Conservation (phyloP, 176 grass and related monocot genomes). For the Pontederia crassipes region DNA sequence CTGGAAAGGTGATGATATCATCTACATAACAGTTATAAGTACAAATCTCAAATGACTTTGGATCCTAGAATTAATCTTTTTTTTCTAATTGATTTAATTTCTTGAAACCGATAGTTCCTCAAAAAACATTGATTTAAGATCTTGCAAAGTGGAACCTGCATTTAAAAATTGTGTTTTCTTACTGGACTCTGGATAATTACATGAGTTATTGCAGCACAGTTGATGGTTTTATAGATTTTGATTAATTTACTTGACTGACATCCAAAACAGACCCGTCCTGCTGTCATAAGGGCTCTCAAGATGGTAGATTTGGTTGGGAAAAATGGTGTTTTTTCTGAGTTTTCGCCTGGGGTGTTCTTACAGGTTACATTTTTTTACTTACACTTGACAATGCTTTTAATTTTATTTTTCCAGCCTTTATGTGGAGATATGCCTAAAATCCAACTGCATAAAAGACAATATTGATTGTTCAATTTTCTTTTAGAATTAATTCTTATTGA, state of each 20-base stretch:
- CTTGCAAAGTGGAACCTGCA: neutral
- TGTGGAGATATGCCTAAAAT: no score
- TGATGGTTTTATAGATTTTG: slow-evolving; percentile 16
- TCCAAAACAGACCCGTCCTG: slow-evolving; percentile 55
- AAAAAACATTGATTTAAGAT: no score
- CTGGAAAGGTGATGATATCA: slow-evolving; percentile 60
- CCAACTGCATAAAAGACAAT: no score
- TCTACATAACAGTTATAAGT: no score
- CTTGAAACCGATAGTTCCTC: no score
- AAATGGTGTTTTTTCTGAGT: slow-evolving; percentile 73
- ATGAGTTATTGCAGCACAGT: neutral
- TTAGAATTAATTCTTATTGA: no score
- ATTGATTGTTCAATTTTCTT: no score
- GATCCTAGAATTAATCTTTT: no score
- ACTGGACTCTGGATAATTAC: no score
- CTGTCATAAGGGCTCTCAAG: slow-evolving; percentile 60
- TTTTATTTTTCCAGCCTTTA: neutral
- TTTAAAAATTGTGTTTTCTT: neutral
- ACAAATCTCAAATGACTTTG: no score
- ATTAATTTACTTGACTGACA: slow-evolving; percentile 19
- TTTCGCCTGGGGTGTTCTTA: slow-evolving; percentile 78
- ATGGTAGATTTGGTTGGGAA: slow-evolving; percentile 72
- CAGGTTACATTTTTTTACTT: slow-evolving; percentile 43
- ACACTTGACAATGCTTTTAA: neutral
- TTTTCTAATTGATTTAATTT: no score